Evolutionary conservation across 768 basidiomycete species (phyloP).

Genomic region (Postia placenta): DNA sequence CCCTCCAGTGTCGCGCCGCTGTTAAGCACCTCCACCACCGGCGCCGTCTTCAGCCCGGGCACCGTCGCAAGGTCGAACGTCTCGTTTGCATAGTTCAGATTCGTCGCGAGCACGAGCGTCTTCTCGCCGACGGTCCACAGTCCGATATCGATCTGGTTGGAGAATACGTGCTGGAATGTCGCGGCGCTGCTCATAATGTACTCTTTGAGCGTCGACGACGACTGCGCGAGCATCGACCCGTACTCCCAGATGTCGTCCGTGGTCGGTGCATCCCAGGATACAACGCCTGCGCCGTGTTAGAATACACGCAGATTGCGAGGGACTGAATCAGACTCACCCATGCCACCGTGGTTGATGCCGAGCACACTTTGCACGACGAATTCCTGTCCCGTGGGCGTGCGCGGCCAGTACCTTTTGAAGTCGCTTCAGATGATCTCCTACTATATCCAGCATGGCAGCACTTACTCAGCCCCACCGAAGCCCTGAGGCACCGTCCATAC

Average conservation of each 20-base stretch:
- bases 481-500: slow-evolving; percentile 81
- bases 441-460: slow-evolving; percentile 1
- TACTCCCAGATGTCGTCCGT: slow-evolving; percentile 31
- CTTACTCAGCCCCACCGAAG: slow-evolving; percentile 48
- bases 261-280: slow-evolving; percentile 40
- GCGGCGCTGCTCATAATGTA: slow-evolving; percentile 26
- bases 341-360: slow-evolving; percentile 67
- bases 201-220: slow-evolving; percentile 21
- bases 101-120: slow-evolving; percentile 29
- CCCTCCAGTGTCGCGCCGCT: slow-evolving; percentile 21
- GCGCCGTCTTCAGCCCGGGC: slow-evolving; percentile 6
- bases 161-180: slow-evolving; percentile 16
- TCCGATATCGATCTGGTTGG: slow-evolving; percentile 26
- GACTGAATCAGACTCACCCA: slow-evolving; percentile 28
- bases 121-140: slow-evolving; percentile 26
- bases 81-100: slow-evolving; percentile 23
- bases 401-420: slow-evolving; percentile 53
- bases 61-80: slow-evolving; percentile 14
- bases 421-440: background rate
- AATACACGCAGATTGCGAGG: background rate
- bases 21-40: slow-evolving; percentile 19
- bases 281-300: slow-evolving; percentile 18
- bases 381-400: slow-evolving; percentile 62
- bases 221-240: slow-evolving; percentile 28
- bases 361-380: slow-evolving; percentile 61